Percentiles rank a stretch among this genome's conserved stretches.
These are phyloP conservation scores for Cyclotella sp. DNA, from an alignment of 108 stramenopile species.

Conservation along the genomic window DNA sequence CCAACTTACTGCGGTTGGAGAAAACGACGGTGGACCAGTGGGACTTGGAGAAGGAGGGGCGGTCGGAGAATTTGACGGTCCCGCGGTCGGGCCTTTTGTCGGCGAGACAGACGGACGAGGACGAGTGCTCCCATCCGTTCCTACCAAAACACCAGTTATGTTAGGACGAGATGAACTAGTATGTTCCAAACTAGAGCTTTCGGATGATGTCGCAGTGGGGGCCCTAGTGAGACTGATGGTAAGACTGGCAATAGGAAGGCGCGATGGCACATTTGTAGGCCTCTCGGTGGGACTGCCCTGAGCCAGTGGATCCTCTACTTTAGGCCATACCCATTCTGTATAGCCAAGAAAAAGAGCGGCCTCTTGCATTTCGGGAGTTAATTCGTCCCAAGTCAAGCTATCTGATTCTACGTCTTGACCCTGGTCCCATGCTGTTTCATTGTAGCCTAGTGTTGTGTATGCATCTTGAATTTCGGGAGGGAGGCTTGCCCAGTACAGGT, in stretches of 20 bases:
- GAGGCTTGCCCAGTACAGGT: conserved; percentile 23
- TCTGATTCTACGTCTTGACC: conserved; percentile 2
- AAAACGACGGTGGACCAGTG: too few species aligned
- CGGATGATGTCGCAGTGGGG: neutral
- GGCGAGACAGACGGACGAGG: neutral
- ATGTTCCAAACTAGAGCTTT: neutral
- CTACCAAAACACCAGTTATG: neutral
- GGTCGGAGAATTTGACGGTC: too few species aligned
- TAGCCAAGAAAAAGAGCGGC: conserved; percentile 33
- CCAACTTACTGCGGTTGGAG: too few species aligned
- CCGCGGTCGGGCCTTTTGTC: neutral
- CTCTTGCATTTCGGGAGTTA: conserved; percentile 37
- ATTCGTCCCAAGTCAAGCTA: conserved; percentile 39
- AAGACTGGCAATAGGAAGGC: neutral
- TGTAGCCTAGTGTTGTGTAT: neutral
- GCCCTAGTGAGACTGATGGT: neutral
- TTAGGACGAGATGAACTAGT: neutral
- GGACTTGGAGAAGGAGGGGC: too few species aligned
- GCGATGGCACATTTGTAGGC: neutral
- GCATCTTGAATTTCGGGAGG: conserved; percentile 29
- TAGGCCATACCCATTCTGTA: conserved; percentile 30
- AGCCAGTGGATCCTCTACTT: conserved; percentile 7
- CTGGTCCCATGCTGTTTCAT: conserved; percentile 20
- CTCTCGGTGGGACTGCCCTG: neutral
- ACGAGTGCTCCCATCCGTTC: neutral